phyloP scores from a whole-genome alignment of 352 stramenopile species.

The Phytophthora macrochlamydospora region DNA sequence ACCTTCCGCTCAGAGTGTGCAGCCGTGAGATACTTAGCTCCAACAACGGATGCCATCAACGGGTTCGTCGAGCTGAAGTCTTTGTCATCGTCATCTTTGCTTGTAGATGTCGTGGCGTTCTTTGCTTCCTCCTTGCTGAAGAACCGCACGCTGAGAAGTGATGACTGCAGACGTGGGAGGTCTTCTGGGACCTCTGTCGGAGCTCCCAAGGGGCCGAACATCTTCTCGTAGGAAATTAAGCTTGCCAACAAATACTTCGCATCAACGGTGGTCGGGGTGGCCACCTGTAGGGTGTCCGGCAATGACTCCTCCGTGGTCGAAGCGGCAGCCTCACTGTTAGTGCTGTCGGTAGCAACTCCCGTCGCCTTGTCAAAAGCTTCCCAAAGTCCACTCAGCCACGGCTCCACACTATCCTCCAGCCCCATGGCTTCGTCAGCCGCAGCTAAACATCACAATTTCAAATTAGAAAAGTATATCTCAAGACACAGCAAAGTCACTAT shows the following conservation, averaged over 20 bases:
- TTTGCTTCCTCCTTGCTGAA: conserved; percentile 28
- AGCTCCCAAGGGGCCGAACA: conserved; percentile 52
- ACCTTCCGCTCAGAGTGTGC: conserved; percentile 59
- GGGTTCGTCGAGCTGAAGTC: conserved; percentile 57
- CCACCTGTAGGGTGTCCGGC: too few relatives aligned
- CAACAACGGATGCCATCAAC: conserved; percentile 48
- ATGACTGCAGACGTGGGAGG: conserved; percentile 58
- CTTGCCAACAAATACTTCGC: conserved; percentile 43
- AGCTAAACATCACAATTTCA: conserved; percentile 27
- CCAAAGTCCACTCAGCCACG: conserved; percentile 83
- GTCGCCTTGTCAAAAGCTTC: conserved; percentile 46
- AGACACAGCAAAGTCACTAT: not conserved
- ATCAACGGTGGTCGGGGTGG: not conserved
- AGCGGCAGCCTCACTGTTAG: conserved; percentile 18
- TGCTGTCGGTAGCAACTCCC: conserved; percentile 4
- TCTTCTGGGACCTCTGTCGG: conserved; percentile 50
- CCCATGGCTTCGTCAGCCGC: conserved; percentile 94
- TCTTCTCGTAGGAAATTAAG: conserved; percentile 58
- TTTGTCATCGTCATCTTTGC: conserved; percentile 7
- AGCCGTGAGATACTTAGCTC: conserved; percentile 59
- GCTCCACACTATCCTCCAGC: conserved; percentile 94
- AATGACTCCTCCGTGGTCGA: conserved; percentile 23
- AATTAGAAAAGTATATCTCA: not conserved
- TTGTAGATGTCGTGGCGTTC: conserved; percentile 1
- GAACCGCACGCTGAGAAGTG: conserved; percentile 54